A percentile compares a stretch with the other conserved stretches of the same genome.
Conservation (phyloP, 352 stramenopile species). For the Phytopythium litorale region DNA sequence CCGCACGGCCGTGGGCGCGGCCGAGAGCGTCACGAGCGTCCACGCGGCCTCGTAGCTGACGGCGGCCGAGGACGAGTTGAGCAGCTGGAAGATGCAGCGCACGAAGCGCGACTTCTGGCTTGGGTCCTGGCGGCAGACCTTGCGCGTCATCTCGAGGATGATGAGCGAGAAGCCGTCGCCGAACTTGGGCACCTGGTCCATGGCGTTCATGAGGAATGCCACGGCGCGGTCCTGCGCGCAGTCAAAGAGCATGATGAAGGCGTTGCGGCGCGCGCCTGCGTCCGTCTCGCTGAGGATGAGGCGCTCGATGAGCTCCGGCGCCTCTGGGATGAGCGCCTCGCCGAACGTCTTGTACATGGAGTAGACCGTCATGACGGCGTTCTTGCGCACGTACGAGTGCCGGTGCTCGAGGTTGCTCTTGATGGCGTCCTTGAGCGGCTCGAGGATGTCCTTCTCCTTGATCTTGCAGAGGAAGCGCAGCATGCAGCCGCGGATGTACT, state of each 20-base stretch:
- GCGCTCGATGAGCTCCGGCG: constrained; percentile 95
- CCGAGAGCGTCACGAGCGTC: constrained; percentile 98
- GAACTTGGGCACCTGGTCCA: constrained; percentile 94
- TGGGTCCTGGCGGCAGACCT: constrained; percentile 97
- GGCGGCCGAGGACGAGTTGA: constrained; percentile 90
- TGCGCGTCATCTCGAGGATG: constrained; percentile 98
- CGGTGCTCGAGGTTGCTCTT: constrained; percentile 98
- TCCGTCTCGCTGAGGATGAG: constrained; percentile 96
- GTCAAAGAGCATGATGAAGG: constrained; percentile 99
- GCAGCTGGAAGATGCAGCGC: constrained; percentile 96
- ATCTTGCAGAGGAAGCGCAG: constrained; percentile 99
- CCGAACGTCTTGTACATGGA: constrained; percentile 97
- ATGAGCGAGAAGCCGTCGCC: constrained; percentile 99
- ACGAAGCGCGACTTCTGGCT: constrained; percentile 99
- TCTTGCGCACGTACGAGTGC: constrained; percentile 99
- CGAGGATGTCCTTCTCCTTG: constrained; percentile 95
- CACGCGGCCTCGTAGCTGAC: constrained; percentile 98
- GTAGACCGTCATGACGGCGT: constrained; percentile 98
- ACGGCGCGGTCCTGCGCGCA: constrained; percentile 96
- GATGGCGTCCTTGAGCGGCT: constrained; percentile 88
- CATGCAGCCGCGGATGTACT: constrained; percentile 99
- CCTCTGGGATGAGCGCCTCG: constrained; percentile 95
- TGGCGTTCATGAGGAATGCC: constrained; percentile 96
- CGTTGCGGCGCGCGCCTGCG: constrained; percentile 93
- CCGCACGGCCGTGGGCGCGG: constrained; percentile 96